A percentile compares a stretch with the other conserved stretches of the same genome.
Conservation (phyloP, 140 eudicot genomes). For the Erigeron philadelphicus region DNA sequence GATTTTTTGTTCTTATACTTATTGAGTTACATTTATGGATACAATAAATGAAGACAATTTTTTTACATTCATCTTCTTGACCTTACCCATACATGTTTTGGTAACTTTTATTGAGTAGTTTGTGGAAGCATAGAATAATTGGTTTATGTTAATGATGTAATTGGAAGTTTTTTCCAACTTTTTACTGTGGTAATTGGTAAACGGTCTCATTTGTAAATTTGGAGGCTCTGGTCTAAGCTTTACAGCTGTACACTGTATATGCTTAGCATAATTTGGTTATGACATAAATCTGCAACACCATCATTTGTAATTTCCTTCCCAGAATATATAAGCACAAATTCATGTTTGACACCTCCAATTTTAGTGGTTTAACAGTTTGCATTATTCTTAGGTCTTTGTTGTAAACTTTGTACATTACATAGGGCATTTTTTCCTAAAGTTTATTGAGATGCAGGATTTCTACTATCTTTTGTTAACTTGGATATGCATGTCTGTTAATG, state of each 20-base stretch:
- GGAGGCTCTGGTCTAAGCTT: background rate
- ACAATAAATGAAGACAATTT: background rate
- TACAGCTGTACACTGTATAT: background rate
- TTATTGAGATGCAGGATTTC: background rate
- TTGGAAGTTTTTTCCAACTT: background rate
- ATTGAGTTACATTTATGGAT: background rate
- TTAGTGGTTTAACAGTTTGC: constrained; percentile 6
- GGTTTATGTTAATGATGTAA: background rate
- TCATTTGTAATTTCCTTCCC: background rate
- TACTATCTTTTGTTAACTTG: background rate
- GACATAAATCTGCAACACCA: background rate
- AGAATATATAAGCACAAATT: background rate
- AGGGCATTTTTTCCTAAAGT: background rate
- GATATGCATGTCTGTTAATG: constrained; percentile 16
- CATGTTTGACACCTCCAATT: background rate
- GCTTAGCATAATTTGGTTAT: background rate
- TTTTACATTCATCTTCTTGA: background rate
- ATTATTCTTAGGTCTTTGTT: background rate
- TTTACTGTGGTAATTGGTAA: background rate
- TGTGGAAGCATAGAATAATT: background rate
- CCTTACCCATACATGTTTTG: background rate
- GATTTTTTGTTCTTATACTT: background rate
- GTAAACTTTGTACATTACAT: background rate
- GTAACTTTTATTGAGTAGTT: background rate
- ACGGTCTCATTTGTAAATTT: background rate